phyloP scores from a whole-genome alignment of 2,329 filamentous ascomycete species.

The Raffaelea albimanens region DNA sequence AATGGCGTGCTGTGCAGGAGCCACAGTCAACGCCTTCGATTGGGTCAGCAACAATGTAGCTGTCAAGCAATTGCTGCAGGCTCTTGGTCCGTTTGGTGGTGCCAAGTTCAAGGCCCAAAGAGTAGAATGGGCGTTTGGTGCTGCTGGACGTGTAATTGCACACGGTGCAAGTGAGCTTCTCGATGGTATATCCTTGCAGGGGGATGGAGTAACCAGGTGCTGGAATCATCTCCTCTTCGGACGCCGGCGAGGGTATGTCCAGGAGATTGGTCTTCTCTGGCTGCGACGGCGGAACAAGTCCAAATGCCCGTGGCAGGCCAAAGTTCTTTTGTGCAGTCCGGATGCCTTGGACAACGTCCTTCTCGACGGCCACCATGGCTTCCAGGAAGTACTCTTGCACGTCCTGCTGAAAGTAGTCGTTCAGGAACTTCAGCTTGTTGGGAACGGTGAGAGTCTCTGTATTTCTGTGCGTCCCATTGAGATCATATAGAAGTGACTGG shows the following conservation, averaged over 20 bases:
- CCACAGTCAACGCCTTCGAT: slow-evolving; percentile 87
- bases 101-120: slow-evolving; percentile 76
- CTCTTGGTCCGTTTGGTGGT: slow-evolving; percentile 52
- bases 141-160: slow-evolving; percentile 84
- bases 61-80: slow-evolving; percentile 69
- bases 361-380: slow-evolving; percentile 75
- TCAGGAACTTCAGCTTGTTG: slow-evolving; percentile 76
- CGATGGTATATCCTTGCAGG: slow-evolving; percentile 77
- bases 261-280: too few relatives aligned
- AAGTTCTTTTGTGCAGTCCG: slow-evolving; percentile 21
- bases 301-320: slow-evolving; percentile 29
- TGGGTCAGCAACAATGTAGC: slow-evolving; percentile 73
- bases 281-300: not conserved
- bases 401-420: slow-evolving; percentile 92
- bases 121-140: slow-evolving; percentile 84
- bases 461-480: slow-evolving; percentile 62
- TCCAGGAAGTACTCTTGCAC: slow-evolving; percentile 96
- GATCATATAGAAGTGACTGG: too few relatives aligned
- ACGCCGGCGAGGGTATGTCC: too few relatives aligned
- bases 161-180: slow-evolving; percentile 75
- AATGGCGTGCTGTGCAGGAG: too few relatives aligned
- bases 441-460: slow-evolving; percentile 77
- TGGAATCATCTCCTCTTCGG: slow-evolving; percentile 8
- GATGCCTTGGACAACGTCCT: slow-evolving; percentile 53
- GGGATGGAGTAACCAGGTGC: slow-evolving; percentile 53